Evolutionary conservation across 2,329 filamentous ascomycete genomes (phyloP).

Genomic region (Paracorniculantispora psalliotae): DNA sequence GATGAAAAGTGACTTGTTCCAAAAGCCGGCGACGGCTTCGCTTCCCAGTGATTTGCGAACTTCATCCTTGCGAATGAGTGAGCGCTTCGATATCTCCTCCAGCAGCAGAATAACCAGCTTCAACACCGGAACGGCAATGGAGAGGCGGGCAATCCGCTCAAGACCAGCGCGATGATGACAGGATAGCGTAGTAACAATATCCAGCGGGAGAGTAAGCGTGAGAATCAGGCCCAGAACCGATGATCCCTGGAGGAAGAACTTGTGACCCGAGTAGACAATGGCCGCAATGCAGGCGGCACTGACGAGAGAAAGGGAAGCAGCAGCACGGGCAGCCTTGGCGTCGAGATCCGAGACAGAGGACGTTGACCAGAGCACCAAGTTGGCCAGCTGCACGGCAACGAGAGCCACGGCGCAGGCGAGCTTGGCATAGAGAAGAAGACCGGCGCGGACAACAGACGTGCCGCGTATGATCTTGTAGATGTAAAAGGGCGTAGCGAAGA

Average conservation of each 20-base stretch:
- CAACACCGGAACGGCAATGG: constrained; percentile 20
- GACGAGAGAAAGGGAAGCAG: constrained; percentile 23
- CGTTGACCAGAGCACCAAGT: constrained; percentile 24
- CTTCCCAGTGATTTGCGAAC: constrained; percentile 13
- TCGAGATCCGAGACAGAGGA: constrained; percentile 11
- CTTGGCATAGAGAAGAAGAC: constrained; percentile 18
- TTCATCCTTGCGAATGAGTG: not conserved
- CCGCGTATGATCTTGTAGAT: not conserved
- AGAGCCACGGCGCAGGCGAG: not conserved
- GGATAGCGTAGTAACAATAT: constrained; percentile 27
- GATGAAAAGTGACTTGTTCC: not conserved
- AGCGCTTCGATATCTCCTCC: constrained; percentile 27
- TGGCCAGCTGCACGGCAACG: constrained; percentile 17
- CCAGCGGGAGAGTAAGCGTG: constrained; percentile 27
- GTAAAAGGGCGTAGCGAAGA: not conserved
- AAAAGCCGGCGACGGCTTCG: constrained; percentile 20
- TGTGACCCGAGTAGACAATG: constrained; percentile 30
- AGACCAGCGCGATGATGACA: constrained; percentile 26
- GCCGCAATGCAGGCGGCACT: constrained; percentile 22
- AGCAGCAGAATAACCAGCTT: constrained; percentile 26
- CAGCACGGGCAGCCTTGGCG: constrained; percentile 21
- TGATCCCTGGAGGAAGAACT: constrained; percentile 27
- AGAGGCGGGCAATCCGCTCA: constrained; percentile 22
- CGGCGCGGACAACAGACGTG: not conserved
- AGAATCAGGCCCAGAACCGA: constrained; percentile 28